A percentile compares a stretch with the other conserved stretches of the same genome.
Conservation (phyloP, 2,329 filamentous ascomycete genomes). For the Ceratocystis eucalypticola region DNA sequence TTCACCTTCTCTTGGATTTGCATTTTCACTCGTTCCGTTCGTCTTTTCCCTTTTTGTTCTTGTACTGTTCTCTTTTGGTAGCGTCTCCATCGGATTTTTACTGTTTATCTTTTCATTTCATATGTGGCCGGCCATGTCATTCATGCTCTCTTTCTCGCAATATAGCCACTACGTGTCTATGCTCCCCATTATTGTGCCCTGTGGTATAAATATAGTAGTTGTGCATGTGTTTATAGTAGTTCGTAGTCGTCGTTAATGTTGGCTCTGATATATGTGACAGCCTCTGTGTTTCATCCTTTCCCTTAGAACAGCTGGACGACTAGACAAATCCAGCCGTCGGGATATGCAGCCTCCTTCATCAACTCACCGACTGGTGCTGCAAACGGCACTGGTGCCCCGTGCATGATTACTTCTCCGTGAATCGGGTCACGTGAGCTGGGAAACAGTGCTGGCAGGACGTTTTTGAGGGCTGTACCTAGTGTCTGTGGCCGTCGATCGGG, state of each 20-base stretch:
- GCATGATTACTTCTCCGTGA: constrained; percentile 69
- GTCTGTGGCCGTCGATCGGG: constrained; percentile 33
- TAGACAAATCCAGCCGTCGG: constrained; percentile 82
- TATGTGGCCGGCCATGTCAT: background rate
- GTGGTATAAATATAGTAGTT: background rate
- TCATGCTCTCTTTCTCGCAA: background rate
- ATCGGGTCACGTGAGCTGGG: constrained; percentile 74
- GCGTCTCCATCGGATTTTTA: background rate
- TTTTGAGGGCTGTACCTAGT: constrained; percentile 64
- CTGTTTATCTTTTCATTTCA: background rate
- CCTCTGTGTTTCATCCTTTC: background rate
- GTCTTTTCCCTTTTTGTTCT: background rate
- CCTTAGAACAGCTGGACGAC: constrained; percentile 38
- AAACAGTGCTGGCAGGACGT: constrained; percentile 66
- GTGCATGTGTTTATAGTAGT: background rate
- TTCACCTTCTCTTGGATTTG: background rate
- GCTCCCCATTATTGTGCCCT: background rate
- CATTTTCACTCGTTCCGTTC: background rate
- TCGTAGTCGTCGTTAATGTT: background rate
- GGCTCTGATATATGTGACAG: background rate
- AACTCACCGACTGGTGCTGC: constrained; percentile 67
- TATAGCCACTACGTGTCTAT: background rate
- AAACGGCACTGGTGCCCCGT: constrained; percentile 75
- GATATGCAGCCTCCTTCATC: constrained; percentile 69
- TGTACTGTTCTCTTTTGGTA: constrained; percentile 5